Evolutionary conservation across 352 stramenopile species (phyloP).

Genomic region (Peronospora farinosa): DNA sequence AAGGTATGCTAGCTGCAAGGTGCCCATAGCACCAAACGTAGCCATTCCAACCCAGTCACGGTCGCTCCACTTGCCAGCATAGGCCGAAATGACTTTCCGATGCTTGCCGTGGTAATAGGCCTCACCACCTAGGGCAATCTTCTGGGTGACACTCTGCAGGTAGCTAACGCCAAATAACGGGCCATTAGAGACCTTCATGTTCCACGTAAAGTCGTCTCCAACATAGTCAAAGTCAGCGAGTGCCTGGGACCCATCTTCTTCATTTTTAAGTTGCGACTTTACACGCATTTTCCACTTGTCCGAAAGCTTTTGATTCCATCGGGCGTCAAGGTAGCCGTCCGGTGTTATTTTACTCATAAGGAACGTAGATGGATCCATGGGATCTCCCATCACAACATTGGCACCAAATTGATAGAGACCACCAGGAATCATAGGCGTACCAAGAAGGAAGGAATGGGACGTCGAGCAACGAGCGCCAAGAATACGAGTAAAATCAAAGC

Average conservation of each 20-base stretch:
- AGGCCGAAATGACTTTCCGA: conserved; percentile 79
- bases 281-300: conserved; percentile 77
- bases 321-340: conserved; percentile 77
- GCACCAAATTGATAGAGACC: conserved; percentile 83
- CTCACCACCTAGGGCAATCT: conserved; percentile 73
- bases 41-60: conserved; percentile 62
- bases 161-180: conserved; percentile 81
- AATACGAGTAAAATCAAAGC: conserved; percentile 83
- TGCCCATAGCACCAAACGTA: conserved; percentile 74
- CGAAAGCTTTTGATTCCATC: conserved; percentile 78
- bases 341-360: conserved; percentile 84
- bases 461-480: conserved; percentile 75
- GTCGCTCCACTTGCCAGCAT: conserved; percentile 77
- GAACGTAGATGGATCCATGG: conserved; percentile 75
- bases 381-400: conserved; percentile 72
- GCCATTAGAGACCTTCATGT: conserved; percentile 87
- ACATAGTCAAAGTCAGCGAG: conserved; percentile 80
- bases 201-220: conserved; percentile 83
- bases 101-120: conserved; percentile 88
- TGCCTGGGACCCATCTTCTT: conserved; percentile 72
- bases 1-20: conserved; percentile 81
- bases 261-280: conserved; percentile 78
- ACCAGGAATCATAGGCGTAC: conserved; percentile 77
- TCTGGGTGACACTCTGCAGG: conserved; percentile 80
- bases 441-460: conserved; percentile 77